Conservation (phyloP, 371 early-diverging fungal genomes). For the Rhizopus microsporus region DNA sequence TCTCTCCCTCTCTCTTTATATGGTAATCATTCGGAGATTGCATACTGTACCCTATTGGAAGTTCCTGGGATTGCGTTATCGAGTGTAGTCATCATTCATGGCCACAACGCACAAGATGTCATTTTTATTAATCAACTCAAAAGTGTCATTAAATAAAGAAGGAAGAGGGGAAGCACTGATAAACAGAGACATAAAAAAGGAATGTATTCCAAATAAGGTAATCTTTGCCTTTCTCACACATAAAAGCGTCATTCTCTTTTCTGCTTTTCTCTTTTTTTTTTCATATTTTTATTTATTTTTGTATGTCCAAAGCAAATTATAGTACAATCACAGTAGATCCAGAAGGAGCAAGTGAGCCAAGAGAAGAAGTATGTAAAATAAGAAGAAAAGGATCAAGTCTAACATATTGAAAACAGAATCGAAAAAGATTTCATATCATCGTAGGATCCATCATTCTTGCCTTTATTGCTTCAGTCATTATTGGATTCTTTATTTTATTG, state of each 20-base stretch:
- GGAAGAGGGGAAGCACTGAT: too few relatives aligned
- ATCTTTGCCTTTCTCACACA: too few relatives aligned
- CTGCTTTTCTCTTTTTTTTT: background rate
- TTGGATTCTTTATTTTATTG: slow-evolving; percentile 13
- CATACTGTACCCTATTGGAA: slow-evolving; percentile 16
- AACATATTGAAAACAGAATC: slow-evolving; percentile 2
- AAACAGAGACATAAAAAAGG: too few relatives aligned
- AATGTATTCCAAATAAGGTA: too few relatives aligned
- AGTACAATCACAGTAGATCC: background rate
- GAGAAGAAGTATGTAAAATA: slow-evolving; percentile 14
- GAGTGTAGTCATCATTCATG: background rate
- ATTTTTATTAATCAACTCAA: too few relatives aligned
- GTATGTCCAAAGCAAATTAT: background rate
- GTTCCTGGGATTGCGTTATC: slow-evolving; percentile 31
- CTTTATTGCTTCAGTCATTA: slow-evolving; percentile 13
- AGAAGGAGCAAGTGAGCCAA: background rate
- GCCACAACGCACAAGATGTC: too few relatives aligned
- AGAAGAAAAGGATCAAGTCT: background rate
- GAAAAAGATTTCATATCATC: slow-evolving; percentile 16
- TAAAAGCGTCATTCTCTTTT: background rate
- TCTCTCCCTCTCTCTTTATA: slow-evolving; percentile 1
- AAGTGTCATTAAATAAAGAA: too few relatives aligned
- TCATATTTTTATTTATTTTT: background rate
- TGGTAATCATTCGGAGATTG: slow-evolving; percentile 15
- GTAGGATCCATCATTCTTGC: slow-evolving; percentile 20